Evolutionary conservation across 805 yeast species (phyloP), one percentile per base, ranked within the genome.

Genomic region (Zygotorulaspora danielsina): DNA sequence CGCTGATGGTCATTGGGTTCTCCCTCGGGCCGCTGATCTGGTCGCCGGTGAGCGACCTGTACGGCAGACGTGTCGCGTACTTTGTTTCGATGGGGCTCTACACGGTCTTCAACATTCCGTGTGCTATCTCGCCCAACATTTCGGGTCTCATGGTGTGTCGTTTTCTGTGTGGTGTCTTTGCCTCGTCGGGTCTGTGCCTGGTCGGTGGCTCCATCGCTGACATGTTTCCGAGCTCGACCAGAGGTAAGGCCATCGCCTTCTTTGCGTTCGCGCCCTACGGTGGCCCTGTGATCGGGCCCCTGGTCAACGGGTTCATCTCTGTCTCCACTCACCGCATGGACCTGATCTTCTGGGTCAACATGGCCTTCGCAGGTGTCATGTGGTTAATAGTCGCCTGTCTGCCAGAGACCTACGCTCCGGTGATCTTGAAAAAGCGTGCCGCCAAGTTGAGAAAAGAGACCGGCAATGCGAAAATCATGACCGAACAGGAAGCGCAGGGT

Each of bases 131-230:
- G 21, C 84, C 84, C 17, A 88, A 84, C 56, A 81, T 87, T 46
- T 93, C 86, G 31, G 81, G 90, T 10, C 67, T 87, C 11, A 66
- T 87, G 52, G 89, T 79, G 17, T 82, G 90, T 61, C 74, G 97
- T 40, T 88, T 89, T 65, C 67, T 88, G 20, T 81, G 93, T 59
- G 97, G 96, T 51, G 88, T 86, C 13, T 85, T 82, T 64, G 70
- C 93, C 1, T 75, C 90, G 28, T 81, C 95, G 8, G 95, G 90
- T 17, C 70, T 88, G 32, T 80, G 89, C 39, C 72, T 84, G 37
- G 95, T 88, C 43, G 96, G 95, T 61, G 97, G 95, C 38, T 81
- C 94, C 26, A 76, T 88, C 46, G 90, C 93, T 34, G 97, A 88
- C 63, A 74, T 88, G 71, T 90, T 88, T 71, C 75, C 80, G n/a